Evolutionary conservation across 2,329 filamentous ascomycete species (phyloP).

Genomic region (Aspergillus luchuensis): DNA sequence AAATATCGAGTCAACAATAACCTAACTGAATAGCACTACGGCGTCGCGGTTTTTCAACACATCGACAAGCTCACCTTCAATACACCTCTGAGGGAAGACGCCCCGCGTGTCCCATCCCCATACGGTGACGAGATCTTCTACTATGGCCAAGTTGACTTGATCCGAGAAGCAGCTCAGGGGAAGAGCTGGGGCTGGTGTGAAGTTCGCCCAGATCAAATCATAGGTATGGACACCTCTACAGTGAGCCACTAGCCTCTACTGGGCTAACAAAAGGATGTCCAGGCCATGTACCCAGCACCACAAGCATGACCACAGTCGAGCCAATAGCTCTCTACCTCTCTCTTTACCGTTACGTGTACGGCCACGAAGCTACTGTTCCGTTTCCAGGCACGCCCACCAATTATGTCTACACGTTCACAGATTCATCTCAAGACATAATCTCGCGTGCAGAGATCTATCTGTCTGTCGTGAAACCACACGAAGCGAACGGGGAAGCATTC

Average conservation of each 20-base stretch:
- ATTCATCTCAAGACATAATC: slow-evolving; percentile 40
- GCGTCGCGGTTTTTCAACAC: slow-evolving; percentile 31
- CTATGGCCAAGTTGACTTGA: slow-evolving; percentile 49
- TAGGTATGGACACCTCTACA: slow-evolving; percentile 19
- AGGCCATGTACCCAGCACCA: slow-evolving; percentile 49
- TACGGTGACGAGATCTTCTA: slow-evolving; percentile 51
- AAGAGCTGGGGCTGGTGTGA: slow-evolving; percentile 50
- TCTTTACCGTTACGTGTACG: slow-evolving; percentile 41
- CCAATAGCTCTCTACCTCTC: slow-evolving; percentile 43
- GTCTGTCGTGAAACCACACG: slow-evolving; percentile 21
- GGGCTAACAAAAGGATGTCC: slow-evolving; percentile 1
- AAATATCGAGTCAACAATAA: slow-evolving; percentile 2
- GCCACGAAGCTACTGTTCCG: slow-evolving; percentile 35
- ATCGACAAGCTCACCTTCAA: slow-evolving; percentile 24
- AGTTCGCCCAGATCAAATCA: slow-evolving; percentile 48
- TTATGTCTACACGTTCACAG: slow-evolving; percentile 38
- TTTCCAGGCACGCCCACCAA: slow-evolving; percentile 43
- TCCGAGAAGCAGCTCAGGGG: slow-evolving; percentile 37
- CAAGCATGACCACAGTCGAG: slow-evolving; percentile 48
- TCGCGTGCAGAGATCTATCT: slow-evolving; percentile 28
- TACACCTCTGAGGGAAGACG: slow-evolving; percentile 43
- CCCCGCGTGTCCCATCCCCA: slow-evolving; percentile 46
- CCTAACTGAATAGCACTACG: slow-evolving; percentile 32
- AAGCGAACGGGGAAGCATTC: slow-evolving; percentile 24
- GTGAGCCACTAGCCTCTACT: not conserved